Percentiles rank a stretch among this genome's conserved stretches.
Evolutionary conservation across 768 basidiomycete species (phyloP).

Genomic region (Trametes cinnabarina): DNA sequence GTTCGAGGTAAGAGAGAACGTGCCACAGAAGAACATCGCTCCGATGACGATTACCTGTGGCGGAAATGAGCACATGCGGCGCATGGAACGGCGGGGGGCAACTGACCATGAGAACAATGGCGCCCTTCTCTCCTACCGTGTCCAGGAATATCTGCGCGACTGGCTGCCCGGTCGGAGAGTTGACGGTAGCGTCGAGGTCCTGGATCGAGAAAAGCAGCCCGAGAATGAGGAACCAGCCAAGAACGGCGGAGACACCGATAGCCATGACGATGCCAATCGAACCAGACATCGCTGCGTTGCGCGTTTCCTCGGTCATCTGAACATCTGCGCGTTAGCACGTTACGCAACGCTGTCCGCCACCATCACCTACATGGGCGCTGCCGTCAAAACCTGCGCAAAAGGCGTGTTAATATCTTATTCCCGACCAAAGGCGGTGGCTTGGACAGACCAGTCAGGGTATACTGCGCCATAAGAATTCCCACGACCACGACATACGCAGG

Average conservation of each 20-base stretch:
- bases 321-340: not conserved
- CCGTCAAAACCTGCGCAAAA: slow-evolving; percentile 61
- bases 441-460: slow-evolving; percentile 64
- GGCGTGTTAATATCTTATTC: not conserved
- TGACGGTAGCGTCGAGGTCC: slow-evolving; percentile 55
- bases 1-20: slow-evolving; percentile 77
- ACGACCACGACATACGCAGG: slow-evolving; percentile 68
- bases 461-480: slow-evolving; percentile 75
- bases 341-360: not conserved
- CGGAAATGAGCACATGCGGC: not conserved
- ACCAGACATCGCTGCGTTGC: slow-evolving; percentile 57
- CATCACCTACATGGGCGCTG: slow-evolving; percentile 55
- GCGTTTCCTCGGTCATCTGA: slow-evolving; percentile 80
- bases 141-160: slow-evolving; percentile 80
- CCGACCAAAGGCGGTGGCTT: not conserved
- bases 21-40: slow-evolving; percentile 74
- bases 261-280: slow-evolving; percentile 68
- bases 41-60: slow-evolving; percentile 61
- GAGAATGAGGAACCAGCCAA: slow-evolving; percentile 75
- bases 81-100: not conserved
- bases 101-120: slow-evolving; percentile 67
- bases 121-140: slow-evolving; percentile 70
- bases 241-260: slow-evolving; percentile 66
- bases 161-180: slow-evolving; percentile 58
- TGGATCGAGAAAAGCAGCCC: slow-evolving; percentile 78